Percentiles rank a stretch among this genome's conserved stretches.
Evolutionary conservation across 306 rosid species (phyloP).

Genomic region (Cucurbita argyrosperma): DNA sequence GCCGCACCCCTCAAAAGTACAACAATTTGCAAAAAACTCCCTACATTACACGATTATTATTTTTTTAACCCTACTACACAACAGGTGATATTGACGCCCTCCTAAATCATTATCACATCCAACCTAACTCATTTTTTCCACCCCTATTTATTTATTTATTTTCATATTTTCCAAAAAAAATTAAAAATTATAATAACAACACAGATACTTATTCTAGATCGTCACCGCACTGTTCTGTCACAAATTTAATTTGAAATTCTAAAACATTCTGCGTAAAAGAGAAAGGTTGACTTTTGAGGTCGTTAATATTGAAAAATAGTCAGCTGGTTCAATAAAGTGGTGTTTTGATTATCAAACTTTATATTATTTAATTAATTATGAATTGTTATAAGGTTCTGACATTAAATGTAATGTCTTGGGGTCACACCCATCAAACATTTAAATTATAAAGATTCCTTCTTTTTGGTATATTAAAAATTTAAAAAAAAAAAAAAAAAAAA

Average conservation of each 20-base stretch:
- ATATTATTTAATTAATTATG: neutral
- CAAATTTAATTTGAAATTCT: too few relatives aligned
- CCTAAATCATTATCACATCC: slow-evolving; percentile 1
- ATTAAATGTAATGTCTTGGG: neutral
- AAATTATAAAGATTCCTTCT: neutral
- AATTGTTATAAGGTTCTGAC: neutral
- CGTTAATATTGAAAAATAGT: neutral
- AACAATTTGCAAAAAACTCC: neutral
- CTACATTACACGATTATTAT: neutral
- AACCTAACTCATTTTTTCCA: neutral
- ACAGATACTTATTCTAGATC: too few relatives aligned
- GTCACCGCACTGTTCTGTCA: too few relatives aligned
- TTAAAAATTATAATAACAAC: too few relatives aligned
- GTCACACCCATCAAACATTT: too few relatives aligned
- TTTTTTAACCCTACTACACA: neutral
- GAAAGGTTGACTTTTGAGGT: neutral
- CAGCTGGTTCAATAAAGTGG: neutral
- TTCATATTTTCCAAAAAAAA: too few relatives aligned
- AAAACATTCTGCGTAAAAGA: too few relatives aligned
- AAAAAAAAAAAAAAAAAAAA: too few relatives aligned
- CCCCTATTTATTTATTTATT: too few relatives aligned
- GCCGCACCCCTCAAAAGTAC: neutral
- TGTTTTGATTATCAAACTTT: neutral
- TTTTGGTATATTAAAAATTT: neutral
- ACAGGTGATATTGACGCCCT: neutral